Evolutionary conservation across 2,329 filamentous ascomycete species (phyloP).

Genomic region (Epichloe uncinata): DNA sequence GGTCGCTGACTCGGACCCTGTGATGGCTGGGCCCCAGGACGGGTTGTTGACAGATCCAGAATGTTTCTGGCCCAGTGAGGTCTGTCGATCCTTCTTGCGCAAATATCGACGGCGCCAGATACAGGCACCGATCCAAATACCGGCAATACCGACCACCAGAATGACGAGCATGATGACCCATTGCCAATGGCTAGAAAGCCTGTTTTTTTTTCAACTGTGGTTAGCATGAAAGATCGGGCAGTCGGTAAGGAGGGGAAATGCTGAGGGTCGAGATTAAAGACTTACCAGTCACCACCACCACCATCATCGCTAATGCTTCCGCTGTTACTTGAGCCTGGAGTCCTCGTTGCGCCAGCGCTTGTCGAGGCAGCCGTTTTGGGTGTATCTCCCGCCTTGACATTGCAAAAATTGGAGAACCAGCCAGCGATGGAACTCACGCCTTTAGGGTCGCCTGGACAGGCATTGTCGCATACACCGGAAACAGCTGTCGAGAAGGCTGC

Average conservation of each 20-base stretch:
- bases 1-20: slow-evolving; percentile 10
- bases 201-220: slow-evolving; percentile 16
- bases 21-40: slow-evolving; percentile 22
- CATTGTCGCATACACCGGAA: slow-evolving; percentile 46
- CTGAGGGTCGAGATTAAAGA: slow-evolving; percentile 8
- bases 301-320: slow-evolving; percentile 3
- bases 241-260: neutral
- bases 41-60: slow-evolving; percentile 23
- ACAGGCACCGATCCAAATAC: slow-evolving; percentile 53
- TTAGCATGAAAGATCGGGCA: neutral
- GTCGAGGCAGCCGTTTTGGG: slow-evolving; percentile 8
- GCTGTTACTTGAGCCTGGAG: slow-evolving; percentile 1
- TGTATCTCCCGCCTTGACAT: slow-evolving; percentile 19
- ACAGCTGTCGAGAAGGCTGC: slow-evolving; percentile 38
- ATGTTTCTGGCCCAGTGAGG: slow-evolving; percentile 22
- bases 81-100: slow-evolving; percentile 49
- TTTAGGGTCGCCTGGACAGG: slow-evolving; percentile 36
- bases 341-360: neutral
- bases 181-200: slow-evolving; percentile 57
- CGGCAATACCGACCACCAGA: slow-evolving; percentile 53
- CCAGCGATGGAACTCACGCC: slow-evolving; percentile 43
- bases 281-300: slow-evolving; percentile 34
- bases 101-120: slow-evolving; percentile 63
- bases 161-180: slow-evolving; percentile 76
- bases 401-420: slow-evolving; percentile 61